These are phyloP conservation scores for Bipolaris gigantea DNA, from an alignment of 2,329 filamentous ascomycete species.

Conservation along the genomic window DNA sequence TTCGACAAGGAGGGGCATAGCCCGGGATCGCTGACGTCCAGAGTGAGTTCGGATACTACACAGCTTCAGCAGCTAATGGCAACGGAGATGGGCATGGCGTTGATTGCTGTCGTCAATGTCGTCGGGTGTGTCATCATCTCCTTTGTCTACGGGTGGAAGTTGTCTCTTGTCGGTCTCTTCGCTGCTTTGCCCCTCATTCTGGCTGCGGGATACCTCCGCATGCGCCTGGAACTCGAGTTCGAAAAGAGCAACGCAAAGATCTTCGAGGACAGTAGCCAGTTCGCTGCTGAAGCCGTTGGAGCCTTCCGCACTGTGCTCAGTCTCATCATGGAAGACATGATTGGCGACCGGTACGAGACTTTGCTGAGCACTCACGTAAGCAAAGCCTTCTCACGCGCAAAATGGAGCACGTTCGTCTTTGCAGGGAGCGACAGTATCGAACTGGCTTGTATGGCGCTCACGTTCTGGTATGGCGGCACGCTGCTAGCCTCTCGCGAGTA, in stretches of 20 bases:
- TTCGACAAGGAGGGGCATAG: conserved; percentile 65
- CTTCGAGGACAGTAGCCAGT: conserved; percentile 72
- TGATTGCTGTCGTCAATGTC: conserved; percentile 68
- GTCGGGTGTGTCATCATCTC: conserved; percentile 66
- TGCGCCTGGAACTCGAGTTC: conserved; percentile 66
- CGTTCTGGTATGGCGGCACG: conserved; percentile 57
- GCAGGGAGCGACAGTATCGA: conserved; percentile 69
- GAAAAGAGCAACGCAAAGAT: conserved; percentile 69
- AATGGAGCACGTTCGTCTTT: conserved; percentile 65
- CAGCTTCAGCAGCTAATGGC: conserved; percentile 65
- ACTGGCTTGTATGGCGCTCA: conserved; percentile 64
- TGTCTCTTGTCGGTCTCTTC: conserved; percentile 68
- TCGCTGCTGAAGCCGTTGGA: conserved; percentile 72
- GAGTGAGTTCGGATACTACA: conserved; percentile 59
- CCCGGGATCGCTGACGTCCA: conserved; percentile 62
- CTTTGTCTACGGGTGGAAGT: conserved; percentile 76
- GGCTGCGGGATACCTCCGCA: conserved; percentile 53
- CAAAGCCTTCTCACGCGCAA: conserved; percentile 63
- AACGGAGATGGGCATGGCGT: conserved; percentile 60
- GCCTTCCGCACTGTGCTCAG: conserved; percentile 73
- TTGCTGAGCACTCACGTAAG: conserved; percentile 63
- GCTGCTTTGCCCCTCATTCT: conserved; percentile 59
- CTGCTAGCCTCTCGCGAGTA: conserved; percentile 53
- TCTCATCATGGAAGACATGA: conserved; percentile 69
- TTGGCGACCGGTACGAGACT: conserved; percentile 62